Evolutionary conservation across 2,329 filamentous ascomycete genomes (phyloP), one percentile per base, ranked within the genome.

Genomic region (Aspergillus hortae): DNA sequence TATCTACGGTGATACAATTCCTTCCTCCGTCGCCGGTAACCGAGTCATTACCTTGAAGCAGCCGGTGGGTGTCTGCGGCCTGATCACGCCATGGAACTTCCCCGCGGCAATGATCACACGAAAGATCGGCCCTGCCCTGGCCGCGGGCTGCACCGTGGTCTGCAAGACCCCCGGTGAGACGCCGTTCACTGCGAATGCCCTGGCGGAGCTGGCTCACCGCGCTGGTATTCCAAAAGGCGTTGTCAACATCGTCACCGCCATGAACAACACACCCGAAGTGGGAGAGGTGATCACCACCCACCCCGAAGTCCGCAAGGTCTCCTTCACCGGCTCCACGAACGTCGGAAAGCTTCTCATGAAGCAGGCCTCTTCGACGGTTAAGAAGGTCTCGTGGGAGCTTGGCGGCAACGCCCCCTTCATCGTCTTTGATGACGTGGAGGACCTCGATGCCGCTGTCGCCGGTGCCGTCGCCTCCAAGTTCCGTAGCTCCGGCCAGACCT

Each of bases 371-470:
- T 81, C 83, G 38, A 96, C 91, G 0, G 76, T 90, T 25, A 97
- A 97, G 81, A 89, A 89, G 67, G 77, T 89, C 1, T 94, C 89
- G 0, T 88, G 96, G 70, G 92, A 97, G 70, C 86, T 97, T 1
- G 92, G 92, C 49, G 94, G 92, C 44, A 97, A 97, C 69, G 89
- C 92, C 0, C 92, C 92, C 1, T 95, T 96, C 69, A 96, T 97
- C 60, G 90, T 97, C 32, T 97, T 97, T 66, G 91, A 97, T 65
- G 92, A 97, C 65, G 70, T 71, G 14, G 89, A 92, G 17, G 90
- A 97, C 67, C 75, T 97, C 17, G 92, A 96, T 53, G 76, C 78
- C 4, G 94, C 94, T 2, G 90, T 97, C 1, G 76, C 84, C 0
- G 92, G 92, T 23, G 91, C 91, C 44, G 82, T 97, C 49, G 77